phyloP scores from a whole-genome alignment of 2,329 filamentous ascomycete genomes.

The Venturia carpophila region DNA sequence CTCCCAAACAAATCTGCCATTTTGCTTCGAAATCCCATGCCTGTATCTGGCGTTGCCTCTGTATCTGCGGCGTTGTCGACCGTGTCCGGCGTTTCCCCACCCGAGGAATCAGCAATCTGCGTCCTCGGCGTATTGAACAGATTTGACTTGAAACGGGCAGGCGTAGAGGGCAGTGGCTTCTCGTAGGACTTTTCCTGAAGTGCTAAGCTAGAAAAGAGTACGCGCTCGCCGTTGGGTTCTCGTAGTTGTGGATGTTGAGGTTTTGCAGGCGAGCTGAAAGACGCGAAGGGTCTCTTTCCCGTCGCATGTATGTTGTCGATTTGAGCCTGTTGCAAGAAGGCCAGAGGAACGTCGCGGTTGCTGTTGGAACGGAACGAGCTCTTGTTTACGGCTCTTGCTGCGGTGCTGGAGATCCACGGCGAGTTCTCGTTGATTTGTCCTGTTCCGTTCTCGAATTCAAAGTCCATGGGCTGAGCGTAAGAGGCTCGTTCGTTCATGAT shows the following conservation, averaged over 20 bases:
- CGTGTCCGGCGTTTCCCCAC: slow-evolving; percentile 43
- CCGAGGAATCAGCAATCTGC: slow-evolving; percentile 34
- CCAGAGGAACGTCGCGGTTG: slow-evolving; percentile 18
- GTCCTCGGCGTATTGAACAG: slow-evolving; percentile 34
- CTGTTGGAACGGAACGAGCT: slow-evolving; percentile 21
- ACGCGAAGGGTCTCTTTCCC: slow-evolving; percentile 28
- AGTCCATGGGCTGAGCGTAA: slow-evolving; percentile 46
- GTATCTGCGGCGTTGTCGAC: slow-evolving; percentile 36
- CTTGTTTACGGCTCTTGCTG: neutral
- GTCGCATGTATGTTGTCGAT: slow-evolving; percentile 20
- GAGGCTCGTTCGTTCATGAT: slow-evolving; percentile 27
- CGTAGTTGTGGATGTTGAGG: slow-evolving; percentile 38
- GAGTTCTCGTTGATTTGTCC: slow-evolving; percentile 41
- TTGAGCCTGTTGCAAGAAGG: slow-evolving; percentile 13
- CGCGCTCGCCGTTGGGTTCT: slow-evolving; percentile 43
- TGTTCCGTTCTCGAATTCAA: slow-evolving; percentile 42
- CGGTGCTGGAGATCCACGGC: slow-evolving; percentile 37
- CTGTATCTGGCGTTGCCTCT: slow-evolving; percentile 35
- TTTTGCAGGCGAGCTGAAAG: slow-evolving; percentile 43
- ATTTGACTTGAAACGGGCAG: slow-evolving; percentile 23
- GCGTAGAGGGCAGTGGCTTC: slow-evolving; percentile 35
- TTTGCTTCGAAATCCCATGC: slow-evolving; percentile 20
- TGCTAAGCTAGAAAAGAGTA: slow-evolving; percentile 36
- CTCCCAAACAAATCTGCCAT: slow-evolving; percentile 19
- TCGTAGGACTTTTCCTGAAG: slow-evolving; percentile 27